phyloP scores from a whole-genome alignment of 805 yeast species.

The Wickerhamomyces ciferrii region DNA sequence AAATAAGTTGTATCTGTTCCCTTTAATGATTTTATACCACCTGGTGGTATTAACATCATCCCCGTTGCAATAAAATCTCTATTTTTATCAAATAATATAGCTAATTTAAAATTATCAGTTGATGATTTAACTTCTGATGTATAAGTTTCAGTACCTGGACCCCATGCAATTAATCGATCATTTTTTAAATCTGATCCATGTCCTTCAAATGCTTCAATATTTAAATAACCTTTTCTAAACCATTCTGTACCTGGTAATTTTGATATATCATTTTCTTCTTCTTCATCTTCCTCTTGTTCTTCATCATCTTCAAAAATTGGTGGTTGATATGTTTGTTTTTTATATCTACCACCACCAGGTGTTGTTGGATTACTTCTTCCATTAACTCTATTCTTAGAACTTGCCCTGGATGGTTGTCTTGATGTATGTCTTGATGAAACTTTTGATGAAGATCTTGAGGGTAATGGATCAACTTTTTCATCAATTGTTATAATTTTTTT shows the following conservation, averaged over 20 bases:
- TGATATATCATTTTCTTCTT: constrained; percentile 20
- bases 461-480: constrained; percentile 5
- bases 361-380: not conserved
- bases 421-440: constrained; percentile 3
- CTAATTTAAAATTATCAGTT: constrained; percentile 54
- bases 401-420: constrained; percentile 7
- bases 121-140: constrained; percentile 32
- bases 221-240: constrained; percentile 37
- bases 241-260: constrained; percentile 43
- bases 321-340: constrained; percentile 7
- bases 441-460: constrained; percentile 12
- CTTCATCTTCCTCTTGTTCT: constrained; percentile 1
- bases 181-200: constrained; percentile 41
- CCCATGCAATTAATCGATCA: constrained; percentile 56
- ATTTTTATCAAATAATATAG: constrained; percentile 59
- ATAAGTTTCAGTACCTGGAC: constrained; percentile 48
- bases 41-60: constrained; percentile 56
- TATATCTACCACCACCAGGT: constrained; percentile 6
- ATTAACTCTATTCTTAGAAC: not conserved
- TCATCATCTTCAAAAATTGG: constrained; percentile 1
- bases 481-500: constrained; percentile 48
- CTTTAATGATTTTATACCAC: constrained; percentile 54
- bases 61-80: constrained; percentile 70
- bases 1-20: constrained; percentile 59
- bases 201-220: constrained; percentile 43